These are phyloP conservation scores for Pseudohyphozyma bogoriensis DNA, from an alignment of 768 basidiomycete genomes.

Conservation along the genomic window DNA sequence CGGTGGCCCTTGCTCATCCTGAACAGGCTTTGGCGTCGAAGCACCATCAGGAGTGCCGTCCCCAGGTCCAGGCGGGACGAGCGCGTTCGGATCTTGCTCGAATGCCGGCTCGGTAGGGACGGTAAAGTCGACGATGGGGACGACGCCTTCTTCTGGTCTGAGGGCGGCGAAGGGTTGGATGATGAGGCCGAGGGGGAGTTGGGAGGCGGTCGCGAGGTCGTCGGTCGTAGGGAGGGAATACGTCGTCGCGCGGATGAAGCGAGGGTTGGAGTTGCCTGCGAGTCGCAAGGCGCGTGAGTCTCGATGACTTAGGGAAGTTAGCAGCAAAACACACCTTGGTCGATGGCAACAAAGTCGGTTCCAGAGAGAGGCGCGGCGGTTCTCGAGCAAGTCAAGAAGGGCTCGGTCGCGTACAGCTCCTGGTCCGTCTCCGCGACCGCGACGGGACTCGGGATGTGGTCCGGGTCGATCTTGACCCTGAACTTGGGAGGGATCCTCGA, in stretches of 20 bases:
- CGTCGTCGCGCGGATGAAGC: constrained; percentile 77
- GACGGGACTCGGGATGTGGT: constrained; percentile 84
- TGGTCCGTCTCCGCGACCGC: constrained; percentile 69
- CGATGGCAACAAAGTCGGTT: constrained; percentile 76
- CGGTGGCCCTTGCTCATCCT: constrained; percentile 63
- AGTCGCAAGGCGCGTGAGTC: not conserved
- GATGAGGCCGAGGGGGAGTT: constrained; percentile 70
- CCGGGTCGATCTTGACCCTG: constrained; percentile 70
- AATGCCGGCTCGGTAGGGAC: no score
- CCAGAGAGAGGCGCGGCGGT: constrained; percentile 69
- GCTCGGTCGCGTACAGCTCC: constrained; percentile 57
- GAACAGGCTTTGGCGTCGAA: no score
- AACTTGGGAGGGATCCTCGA: constrained; percentile 51
- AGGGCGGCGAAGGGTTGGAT: constrained; percentile 83
- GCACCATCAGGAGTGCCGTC: no score
- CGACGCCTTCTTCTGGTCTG: constrained; percentile 57
- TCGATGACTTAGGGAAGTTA: no score
- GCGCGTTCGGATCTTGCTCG: no score
- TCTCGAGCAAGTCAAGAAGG: constrained; percentile 54
- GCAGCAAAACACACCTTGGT: constrained; percentile 56
- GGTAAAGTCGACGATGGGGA: constrained; percentile 64
- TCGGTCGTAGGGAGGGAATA: constrained; percentile 77
- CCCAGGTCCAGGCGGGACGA: no score
- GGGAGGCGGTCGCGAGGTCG: constrained; percentile 66
- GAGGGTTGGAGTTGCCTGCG: constrained; percentile 78